Percentiles rank a stretch among this genome's conserved stretches.
Evolutionary conservation across 1,139 yeast genomes (phyloP).

Genomic region (Arxiozyma slooffiae): DNA sequence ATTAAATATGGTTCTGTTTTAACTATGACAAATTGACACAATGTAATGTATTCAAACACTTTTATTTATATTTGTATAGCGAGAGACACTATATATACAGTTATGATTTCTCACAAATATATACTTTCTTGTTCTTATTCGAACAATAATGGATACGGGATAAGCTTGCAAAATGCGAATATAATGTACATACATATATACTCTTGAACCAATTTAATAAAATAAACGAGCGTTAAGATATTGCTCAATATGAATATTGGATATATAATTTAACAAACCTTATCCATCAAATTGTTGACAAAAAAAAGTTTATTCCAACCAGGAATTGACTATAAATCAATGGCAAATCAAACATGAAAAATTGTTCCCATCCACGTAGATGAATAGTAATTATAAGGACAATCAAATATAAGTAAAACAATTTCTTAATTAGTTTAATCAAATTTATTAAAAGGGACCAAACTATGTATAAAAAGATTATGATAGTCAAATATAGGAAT

Average conservation of each 20-base stretch:
- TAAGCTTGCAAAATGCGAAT: too few species aligned
- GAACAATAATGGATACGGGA: too few species aligned
- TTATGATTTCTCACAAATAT: too few species aligned
- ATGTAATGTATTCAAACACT: too few species aligned
- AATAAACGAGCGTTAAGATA: background rate
- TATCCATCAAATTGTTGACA: background rate
- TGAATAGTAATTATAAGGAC: conserved; percentile 5
- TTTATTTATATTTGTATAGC: too few species aligned
- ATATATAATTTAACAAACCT: too few species aligned
- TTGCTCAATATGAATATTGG: background rate
- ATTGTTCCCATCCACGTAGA: conserved; percentile 8
- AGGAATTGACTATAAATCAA: background rate
- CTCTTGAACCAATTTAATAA: background rate
- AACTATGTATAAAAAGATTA: conserved; percentile 3
- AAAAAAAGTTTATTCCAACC: background rate
- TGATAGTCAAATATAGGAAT: conserved; percentile 3
- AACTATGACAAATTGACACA: too few species aligned
- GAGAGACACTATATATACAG: too few species aligned
- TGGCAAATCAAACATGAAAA: conserved; percentile 2
- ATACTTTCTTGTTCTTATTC: too few species aligned
- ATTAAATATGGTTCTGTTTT: too few species aligned
- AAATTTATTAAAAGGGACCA: conserved; percentile 7
- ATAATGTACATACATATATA: too few species aligned
- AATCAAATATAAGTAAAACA: conserved; percentile 4
- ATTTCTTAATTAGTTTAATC: conserved; percentile 5